Conservation (phyloP, 176 grass and related monocot species). For the Carex myosuroides region DNA sequence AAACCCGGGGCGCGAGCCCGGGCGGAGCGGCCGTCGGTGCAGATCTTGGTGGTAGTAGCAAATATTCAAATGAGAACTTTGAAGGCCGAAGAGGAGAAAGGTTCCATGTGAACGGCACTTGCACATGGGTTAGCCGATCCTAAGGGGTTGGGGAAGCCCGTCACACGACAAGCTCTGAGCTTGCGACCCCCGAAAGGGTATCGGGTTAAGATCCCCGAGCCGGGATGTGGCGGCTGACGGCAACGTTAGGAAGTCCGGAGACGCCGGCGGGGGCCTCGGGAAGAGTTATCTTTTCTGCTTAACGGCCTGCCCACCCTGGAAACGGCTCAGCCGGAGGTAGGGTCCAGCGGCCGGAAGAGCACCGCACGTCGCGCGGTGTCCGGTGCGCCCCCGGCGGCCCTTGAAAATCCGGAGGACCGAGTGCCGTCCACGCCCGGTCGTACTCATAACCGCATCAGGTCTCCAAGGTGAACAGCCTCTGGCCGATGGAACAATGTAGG, state of each 20-base stretch:
- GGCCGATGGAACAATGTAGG: too few species aligned
- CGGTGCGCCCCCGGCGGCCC: too few species aligned
- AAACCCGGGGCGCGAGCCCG: slow-evolving; percentile 28
- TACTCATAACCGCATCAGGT: too few species aligned
- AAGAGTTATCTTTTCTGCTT: slow-evolving; percentile 81
- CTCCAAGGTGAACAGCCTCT: too few species aligned
- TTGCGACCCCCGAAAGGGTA: slow-evolving; percentile 24
- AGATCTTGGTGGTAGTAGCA: slow-evolving; percentile 48
- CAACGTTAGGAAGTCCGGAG: slow-evolving; percentile 48
- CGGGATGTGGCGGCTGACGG: slow-evolving; percentile 47
- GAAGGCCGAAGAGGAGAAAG: slow-evolving; percentile 49
- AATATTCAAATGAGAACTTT: slow-evolving; percentile 56
- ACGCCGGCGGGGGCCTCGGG: slow-evolving; percentile 44
- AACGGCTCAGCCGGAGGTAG: too few species aligned
- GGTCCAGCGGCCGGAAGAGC: too few species aligned
- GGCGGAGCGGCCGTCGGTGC: slow-evolving; percentile 37
- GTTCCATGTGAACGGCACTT: slow-evolving; percentile 44
- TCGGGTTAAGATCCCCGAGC: slow-evolving; percentile 44
- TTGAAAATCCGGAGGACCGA: too few species aligned
- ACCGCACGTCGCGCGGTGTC: too few species aligned
- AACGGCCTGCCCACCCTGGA: slow-evolving; percentile 56
- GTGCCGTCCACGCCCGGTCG: too few species aligned
- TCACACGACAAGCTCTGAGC: not conserved
- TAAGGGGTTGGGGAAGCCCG: slow-evolving; percentile 39
- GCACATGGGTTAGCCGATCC: slow-evolving; percentile 45